Conservation (phyloP, 2,329 filamentous ascomycete genomes). For the Chrysosporium queenslandicum region DNA sequence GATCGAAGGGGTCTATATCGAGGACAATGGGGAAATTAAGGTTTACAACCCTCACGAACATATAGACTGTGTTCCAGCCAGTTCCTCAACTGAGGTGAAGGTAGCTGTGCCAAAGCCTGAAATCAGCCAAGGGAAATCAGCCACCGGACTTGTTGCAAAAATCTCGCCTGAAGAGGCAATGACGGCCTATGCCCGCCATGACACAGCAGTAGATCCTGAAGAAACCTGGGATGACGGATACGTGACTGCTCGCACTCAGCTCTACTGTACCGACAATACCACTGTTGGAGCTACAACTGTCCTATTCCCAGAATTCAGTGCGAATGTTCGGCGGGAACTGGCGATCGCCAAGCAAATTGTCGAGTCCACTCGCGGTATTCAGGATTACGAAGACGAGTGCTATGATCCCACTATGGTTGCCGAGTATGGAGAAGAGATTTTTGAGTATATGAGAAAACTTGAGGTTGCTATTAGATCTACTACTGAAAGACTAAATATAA, state of each 20-base stretch:
- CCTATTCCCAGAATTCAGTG: conserved; percentile 61
- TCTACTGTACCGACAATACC: conserved; percentile 61
- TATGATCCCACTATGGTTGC: conserved; percentile 98
- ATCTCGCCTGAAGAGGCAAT: conserved; percentile 1
- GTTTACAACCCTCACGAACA: conserved; percentile 15
- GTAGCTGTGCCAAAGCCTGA: background rate
- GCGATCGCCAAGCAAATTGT: conserved; percentile 57
- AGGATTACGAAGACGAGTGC: conserved; percentile 71
- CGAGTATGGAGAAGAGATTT: conserved; percentile 93
- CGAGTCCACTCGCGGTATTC: conserved; percentile 52
- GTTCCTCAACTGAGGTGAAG: background rate
- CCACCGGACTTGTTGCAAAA: background rate
- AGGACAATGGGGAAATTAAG: conserved; percentile 22
- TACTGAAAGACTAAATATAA: no score
- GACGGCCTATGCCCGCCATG: background rate
- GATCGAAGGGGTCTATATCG: conserved; percentile 24
- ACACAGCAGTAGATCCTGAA: conserved; percentile 6
- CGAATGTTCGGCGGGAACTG: conserved; percentile 62
- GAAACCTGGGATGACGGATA: conserved; percentile 67
- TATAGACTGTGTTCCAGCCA: background rate
- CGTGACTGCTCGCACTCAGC: conserved; percentile 67
- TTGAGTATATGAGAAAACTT: conserved; percentile 77
- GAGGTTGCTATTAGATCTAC: conserved; percentile 58
- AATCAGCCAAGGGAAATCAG: background rate
- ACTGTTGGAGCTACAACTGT: conserved; percentile 55